Evolutionary conservation across 768 basidiomycete genomes (phyloP).

Genomic region (Tylopilus plumbeoviolaceoides): DNA sequence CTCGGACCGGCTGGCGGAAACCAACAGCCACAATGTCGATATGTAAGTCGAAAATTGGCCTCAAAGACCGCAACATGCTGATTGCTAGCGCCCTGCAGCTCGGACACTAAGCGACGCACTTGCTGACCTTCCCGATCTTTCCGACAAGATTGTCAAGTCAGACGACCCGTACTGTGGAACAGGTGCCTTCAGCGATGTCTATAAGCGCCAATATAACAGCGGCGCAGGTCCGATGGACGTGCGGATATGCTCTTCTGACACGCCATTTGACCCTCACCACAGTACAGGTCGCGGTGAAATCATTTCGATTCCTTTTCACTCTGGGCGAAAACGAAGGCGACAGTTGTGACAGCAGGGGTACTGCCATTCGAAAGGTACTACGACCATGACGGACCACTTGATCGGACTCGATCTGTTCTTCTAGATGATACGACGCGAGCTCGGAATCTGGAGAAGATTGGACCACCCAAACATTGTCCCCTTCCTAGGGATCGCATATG

Average conservation of each 20-base stretch:
- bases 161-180: background rate
- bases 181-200: constrained; percentile 3
- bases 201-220: background rate
- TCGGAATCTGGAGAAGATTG: background rate
- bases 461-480: background rate
- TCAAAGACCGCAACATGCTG: background rate
- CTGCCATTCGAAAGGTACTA: background rate
- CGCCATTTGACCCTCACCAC: background rate
- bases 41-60: background rate
- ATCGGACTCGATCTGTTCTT: background rate
- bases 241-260: background rate
- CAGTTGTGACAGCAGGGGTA: background rate
- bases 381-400: background rate
- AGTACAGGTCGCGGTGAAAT: background rate
- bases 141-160: background rate
- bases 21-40: background rate
- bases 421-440: background rate
- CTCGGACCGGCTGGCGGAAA: no score
- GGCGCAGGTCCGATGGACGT: background rate
- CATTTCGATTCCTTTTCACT: background rate
- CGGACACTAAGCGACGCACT: background rate
- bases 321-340: background rate
- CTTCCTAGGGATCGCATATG: constrained; percentile 12
- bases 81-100: background rate
- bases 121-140: background rate